Base-by-base conservation (phyloP, 805 yeast species). In the Danielozyma ontarioensis region DNA sequence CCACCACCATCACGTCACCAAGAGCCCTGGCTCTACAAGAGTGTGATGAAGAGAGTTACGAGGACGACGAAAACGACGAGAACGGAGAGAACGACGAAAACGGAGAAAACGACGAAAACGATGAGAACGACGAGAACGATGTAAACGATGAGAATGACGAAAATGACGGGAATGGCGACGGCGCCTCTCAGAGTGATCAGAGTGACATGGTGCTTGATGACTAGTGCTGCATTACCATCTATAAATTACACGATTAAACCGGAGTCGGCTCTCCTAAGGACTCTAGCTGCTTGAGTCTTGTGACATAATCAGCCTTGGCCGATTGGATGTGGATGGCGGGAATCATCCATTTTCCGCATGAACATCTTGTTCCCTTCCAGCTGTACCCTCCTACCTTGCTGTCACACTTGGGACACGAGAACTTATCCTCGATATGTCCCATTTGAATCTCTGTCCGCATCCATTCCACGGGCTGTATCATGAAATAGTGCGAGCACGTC, bases 261-360 rank as follows among this genome's bases (percentile, higher is more conserved):
- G n/a, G n/a, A n/a, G n/a, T n/a, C n/a, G n/a, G n/a, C n/a, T n/a
- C n/a, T n/a, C n/a, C n/a, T n/a, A 22, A 10, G 12, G 10, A 22
- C 11, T 22, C 11, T 22, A 22, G 24, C 19, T 19, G 25, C 33
- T 31, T 21, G 11, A 31, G 36, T 24, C 31, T 42, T 27, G 45
- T 55, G 33, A 78, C 67, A 39, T 76, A 76, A 53, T 90, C 97
- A 4, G 86, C 90, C 53, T 85, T 84, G 5, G 88, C 82, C 18
- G 79, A 67, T 55, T 80, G 88, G 35, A 93, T 57, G 54, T 84
- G 86, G 39, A 93, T 72, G 1, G 95, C 94, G 0, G 98, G 98
- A 7, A 86, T 74, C 70, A 90, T 80, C 98, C 98, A 93, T 47
- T 76, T 78, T 2, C 97, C 97, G 57, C 98, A 93, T 37, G 93